These are phyloP conservation scores for Telopea speciosissima DNA, from an alignment of 177 flowering plant genomes.

Conservation along the genomic window DNA sequence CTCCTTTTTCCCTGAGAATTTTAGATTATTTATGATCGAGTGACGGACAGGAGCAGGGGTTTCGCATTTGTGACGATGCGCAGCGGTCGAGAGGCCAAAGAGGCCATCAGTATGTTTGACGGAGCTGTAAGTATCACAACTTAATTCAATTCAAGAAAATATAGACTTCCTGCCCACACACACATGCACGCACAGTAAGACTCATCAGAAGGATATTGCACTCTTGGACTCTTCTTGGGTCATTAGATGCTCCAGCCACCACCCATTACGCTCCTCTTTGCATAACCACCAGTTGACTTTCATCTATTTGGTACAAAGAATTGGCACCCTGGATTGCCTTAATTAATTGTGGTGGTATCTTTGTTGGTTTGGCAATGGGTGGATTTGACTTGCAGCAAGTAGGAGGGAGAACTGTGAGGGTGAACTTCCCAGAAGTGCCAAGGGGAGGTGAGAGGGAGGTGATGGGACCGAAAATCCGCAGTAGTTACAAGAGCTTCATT, in stretches of 20 bases:
- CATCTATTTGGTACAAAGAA: background rate
- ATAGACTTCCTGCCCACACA: background rate
- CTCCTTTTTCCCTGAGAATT: background rate
- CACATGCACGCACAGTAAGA: too few species aligned
- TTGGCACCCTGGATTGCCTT: too few species aligned
- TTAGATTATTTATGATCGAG: constrained; percentile 76
- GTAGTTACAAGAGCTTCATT: constrained; percentile 44
- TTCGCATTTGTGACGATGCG: constrained; percentile 89
- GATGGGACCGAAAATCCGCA: constrained; percentile 58
- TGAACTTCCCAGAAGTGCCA: constrained; percentile 95
- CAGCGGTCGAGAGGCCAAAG: constrained; percentile 58
- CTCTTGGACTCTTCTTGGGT: background rate
- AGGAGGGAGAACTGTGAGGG: constrained; percentile 76
- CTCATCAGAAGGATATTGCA: background rate
- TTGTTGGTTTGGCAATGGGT: background rate
- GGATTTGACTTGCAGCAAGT: constrained; percentile 42
- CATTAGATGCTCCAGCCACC: background rate
- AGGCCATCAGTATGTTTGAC: constrained; percentile 72
- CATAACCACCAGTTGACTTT: too few species aligned
- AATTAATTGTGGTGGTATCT: background rate
- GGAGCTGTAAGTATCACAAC: constrained; percentile 66
- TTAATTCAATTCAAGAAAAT: background rate
- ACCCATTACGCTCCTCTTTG: too few species aligned
- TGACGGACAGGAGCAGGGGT: constrained; percentile 92
- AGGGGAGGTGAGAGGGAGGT: constrained; percentile 80